Base-by-base conservation (phyloP, 2,329 filamentous ascomycete species). In the Diaporthe eres region DNA sequence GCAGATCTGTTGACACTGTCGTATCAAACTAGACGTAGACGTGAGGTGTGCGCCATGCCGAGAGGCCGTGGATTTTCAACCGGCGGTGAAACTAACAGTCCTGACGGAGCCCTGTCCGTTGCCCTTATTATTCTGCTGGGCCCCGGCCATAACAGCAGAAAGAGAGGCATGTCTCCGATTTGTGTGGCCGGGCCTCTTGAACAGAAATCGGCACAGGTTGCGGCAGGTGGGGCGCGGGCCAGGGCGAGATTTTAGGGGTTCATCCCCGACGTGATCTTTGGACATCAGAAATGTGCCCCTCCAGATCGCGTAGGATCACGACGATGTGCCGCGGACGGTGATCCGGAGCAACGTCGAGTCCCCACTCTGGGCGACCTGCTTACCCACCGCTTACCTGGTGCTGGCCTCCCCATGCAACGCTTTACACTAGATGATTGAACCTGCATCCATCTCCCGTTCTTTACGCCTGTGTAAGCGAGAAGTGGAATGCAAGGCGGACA, bases 291-390 rank as follows among this genome's bases (percentile, higher is more conserved):
- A 55, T 25, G 34, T 70, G 47, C 49, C 65, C 65, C 65, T 70
- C 65, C 65, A 70, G 65, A 70, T 70, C 65, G 65, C 34, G n/a
- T 31, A 34, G 49, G 65, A 70, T 42, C 49, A 70, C 65, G 49
- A 55, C 34, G 47, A 31, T 42, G 31, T 55, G 31, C 34, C n/a
- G 65, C 49, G 31, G 49, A 28, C 12, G 63, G 63, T 53, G 65
- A 53, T 53, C 65, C 65, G 49, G 49, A 51, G 63, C 44, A 53
- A 28, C 31, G 31, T 28, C 28, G 47, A 22, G 65, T 70, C 65
- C 65, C 65, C 65, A 70, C 65, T 17, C 31, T 39, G 49, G 65
- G 37, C 9, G 37, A 7, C 65, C n/a, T 53, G 65, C 65, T 68
- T 68, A 68, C 47, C 47, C 47, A 51, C 65, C 31, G 65, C 47